These are phyloP conservation scores for Pseudocercospora fuligena DNA, from an alignment of 2,329 filamentous ascomycete genomes.

Conservation along the genomic window DNA sequence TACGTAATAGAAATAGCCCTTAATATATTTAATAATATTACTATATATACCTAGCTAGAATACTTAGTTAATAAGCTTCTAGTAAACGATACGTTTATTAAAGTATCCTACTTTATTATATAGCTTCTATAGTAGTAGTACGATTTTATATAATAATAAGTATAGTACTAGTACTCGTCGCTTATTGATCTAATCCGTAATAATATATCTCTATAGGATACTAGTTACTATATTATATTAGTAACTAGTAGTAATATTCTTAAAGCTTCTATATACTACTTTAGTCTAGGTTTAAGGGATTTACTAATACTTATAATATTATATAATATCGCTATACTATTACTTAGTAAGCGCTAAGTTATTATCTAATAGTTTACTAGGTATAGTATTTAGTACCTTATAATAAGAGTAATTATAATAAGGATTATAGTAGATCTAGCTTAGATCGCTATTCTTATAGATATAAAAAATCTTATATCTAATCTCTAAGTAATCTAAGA, in stretches of 20 bases:
- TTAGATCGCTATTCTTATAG: not conserved
- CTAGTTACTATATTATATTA: not conserved
- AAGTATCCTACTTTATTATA: not conserved
- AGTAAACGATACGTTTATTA: not conserved
- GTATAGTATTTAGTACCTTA: not conserved
- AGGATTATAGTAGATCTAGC: not conserved
- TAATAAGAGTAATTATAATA: too few species aligned
- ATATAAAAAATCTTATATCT: not conserved
- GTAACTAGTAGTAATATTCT: not conserved
- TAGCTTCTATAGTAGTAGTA: not conserved
- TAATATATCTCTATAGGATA: not conserved
- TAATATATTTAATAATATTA: slow-evolving; percentile 1
- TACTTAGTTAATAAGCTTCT: not conserved
- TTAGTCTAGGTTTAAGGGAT: not conserved
- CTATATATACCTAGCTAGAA: slow-evolving; percentile 8
- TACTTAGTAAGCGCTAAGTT: not conserved
- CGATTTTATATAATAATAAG: not conserved
- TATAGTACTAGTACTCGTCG: too few species aligned
- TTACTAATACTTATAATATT: not conserved
- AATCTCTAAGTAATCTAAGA: not conserved
- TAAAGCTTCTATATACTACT: not conserved
- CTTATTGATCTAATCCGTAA: not conserved
- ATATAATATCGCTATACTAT: not conserved
- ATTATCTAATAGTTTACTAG: not conserved
- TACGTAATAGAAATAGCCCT: not conserved